These are phyloP conservation scores for Penicillium paxilli DNA, from an alignment of 495 filamentous ascomycete genomes.

Conservation along the genomic window DNA sequence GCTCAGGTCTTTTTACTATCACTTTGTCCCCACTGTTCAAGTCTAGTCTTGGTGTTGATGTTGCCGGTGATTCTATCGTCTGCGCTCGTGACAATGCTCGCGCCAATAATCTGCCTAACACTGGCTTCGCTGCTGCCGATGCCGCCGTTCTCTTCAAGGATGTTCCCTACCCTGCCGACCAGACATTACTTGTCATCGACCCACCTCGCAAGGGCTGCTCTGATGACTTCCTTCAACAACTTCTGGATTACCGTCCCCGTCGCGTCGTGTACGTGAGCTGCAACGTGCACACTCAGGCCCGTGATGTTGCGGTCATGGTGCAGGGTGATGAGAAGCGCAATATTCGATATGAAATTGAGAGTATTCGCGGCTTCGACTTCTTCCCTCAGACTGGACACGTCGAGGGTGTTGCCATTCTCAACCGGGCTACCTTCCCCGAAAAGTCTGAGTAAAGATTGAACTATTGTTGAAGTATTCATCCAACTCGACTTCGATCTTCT, in stretches of 20 bases:
- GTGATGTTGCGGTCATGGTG: slow-evolving; percentile 85
- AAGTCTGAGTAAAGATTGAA: slow-evolving; percentile 6
- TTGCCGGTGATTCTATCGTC: slow-evolving; percentile 67
- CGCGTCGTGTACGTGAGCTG: slow-evolving; percentile 92
- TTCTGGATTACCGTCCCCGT: slow-evolving; percentile 71
- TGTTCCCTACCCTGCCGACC: slow-evolving; percentile 66
- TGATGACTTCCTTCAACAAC: slow-evolving; percentile 74
- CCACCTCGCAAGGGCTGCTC: slow-evolving; percentile 96
- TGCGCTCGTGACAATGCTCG: slow-evolving; percentile 76
- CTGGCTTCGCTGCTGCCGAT: slow-evolving; percentile 81
- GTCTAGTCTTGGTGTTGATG: slow-evolving; percentile 67
- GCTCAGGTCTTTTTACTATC: slow-evolving; percentile 94
- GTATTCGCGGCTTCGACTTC: slow-evolving; percentile 91
- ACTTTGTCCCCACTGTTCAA: slow-evolving; percentile 82
- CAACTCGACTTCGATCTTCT: background rate
- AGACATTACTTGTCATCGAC: slow-evolving; percentile 90
- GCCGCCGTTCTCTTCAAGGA: slow-evolving; percentile 77
- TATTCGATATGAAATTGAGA: slow-evolving; percentile 82
- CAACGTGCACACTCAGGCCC: slow-evolving; percentile 95
- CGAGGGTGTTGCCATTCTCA: slow-evolving; percentile 85
- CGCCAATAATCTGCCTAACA: slow-evolving; percentile 69
- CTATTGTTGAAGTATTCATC: background rate
- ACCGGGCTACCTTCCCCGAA: slow-evolving; percentile 29
- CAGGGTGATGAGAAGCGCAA: slow-evolving; percentile 55
- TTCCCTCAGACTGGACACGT: slow-evolving; percentile 98